Evolutionary conservation across 192 early-diverging fungal species (phyloP), one percentile per base, ranked within the genome.

Genomic region (Phycomyces blakesleeanus): DNA sequence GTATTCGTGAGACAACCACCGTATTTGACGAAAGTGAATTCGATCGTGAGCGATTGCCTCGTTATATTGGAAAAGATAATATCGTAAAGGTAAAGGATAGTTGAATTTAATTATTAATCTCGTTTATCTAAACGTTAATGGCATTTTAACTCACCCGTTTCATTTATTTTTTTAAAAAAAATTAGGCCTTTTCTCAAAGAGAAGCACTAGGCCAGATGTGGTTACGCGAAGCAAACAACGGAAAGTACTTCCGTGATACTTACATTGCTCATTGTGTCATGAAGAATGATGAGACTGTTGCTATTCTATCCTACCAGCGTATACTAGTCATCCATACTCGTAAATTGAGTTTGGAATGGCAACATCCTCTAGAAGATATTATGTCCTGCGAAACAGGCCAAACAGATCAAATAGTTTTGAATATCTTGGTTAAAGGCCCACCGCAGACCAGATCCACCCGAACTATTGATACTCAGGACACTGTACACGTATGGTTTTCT

Each of bases 1-100:
- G 89, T 39, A 91, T 94, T 60, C 75, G 84, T 41, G 91, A 92
- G 72, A 94, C 92, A 0, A 93, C 92, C 1, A 91, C 88, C 0
- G 88, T 92, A 27, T 94, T 92, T 76, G 74, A 78, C 20, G 88
- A 86, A 62, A 78, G 79, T 29, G 87, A 87, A n/a, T 67, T 95
- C 16, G 89, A 89, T 68, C 83, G 91, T 22, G 81, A 87, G 54
- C 77, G 93, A 9, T 71, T 93, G 40, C 91, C 93, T 18, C 84
- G 93, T 15, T 81, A 81, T 54, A 83, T 92, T 51, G 81, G 81
- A 22, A 79, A 78, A 47, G 90, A 92, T 60, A 82, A 81, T 7
- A 90, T 93, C 22, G 75, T 95, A 11, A 39, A 24, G n/a, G 71
- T 73, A 59, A 73, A 11, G 40, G 7, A 34, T 34, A 5, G 29